Evolutionary conservation across 371 early-diverging fungal genomes (phyloP), one percentile per base, ranked within the genome.

Genomic region (Mortierella sp.): DNA sequence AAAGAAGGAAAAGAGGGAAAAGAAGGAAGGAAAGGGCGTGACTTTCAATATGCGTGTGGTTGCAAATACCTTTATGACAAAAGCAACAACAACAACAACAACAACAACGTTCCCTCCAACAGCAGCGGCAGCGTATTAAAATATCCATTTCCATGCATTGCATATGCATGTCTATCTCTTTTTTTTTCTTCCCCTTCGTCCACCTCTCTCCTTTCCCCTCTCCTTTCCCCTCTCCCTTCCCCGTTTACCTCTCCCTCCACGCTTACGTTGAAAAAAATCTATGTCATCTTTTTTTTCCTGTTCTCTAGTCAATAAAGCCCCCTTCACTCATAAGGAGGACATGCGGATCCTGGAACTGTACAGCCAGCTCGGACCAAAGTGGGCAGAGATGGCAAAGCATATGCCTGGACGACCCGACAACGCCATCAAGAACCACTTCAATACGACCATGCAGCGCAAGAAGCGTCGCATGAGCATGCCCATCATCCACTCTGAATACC

Each of bases 351-450:
- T 86, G 41, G 75, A 80, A 39, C 69, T 86, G 4, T 80, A 83
- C 48, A 74, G 45, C 40, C 69, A 80, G 47, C 50, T 86, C 16
- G 86, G 86, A 0, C 78, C 80, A 29, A 79, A 77, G 67, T 86
- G 86, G 86, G 86, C 86, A 4, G 86, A 86, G 73, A 86, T 86
- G 84, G 77, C 86, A 10, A 86, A 84, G 66, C 75, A 75, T 31
- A 76, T 86, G 74, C 84, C 84, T 11, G 86, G 84, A 0, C 72
- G 86, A 4, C 77, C 80, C 4, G 86, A 86, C 43, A 86, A 86
- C 31, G 80, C 86, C 44, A 86, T 86, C 70, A 86, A 85, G 75
- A 85, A 81, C 73, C 79, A 77, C 43, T 81, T 81, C 75, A 85
- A 85, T 58, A 82, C 82, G 7, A 78, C 79, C 44, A 82, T 85